Base-by-base conservation (phyloP, 140 eudicot genomes). In the Flaveria floridana region DNA sequence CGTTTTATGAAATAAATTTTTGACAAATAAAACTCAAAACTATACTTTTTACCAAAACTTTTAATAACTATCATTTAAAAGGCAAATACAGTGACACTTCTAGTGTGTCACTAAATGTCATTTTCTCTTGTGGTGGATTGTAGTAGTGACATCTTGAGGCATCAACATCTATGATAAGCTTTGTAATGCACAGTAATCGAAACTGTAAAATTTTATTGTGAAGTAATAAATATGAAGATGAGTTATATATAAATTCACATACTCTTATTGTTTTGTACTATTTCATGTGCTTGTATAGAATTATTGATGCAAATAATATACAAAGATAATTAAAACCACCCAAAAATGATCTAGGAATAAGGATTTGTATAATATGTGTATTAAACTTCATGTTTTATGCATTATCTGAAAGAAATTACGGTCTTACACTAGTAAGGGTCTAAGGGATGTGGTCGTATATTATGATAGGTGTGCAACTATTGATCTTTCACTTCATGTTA, bases 401-500 rank as follows among this genome's bases (percentile, higher is more conserved):
- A 37, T 85, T 93, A 28, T 86, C 94, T 81, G 97, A 91, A 69
- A 90, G 96, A 85, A 89, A 91, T 58, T 96, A 86, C 28, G 82
- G 91, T 46, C 20, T 93, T 28, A 52, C 84, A 7, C 96, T 96
- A 41, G 46, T 88, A 47, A 87, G n/a, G n/a, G n/a, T n/a, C n/a
- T n/a, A n/a, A n/a, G 71, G 78, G 94, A 93, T 44, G 93, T 88
- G 68, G 63, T 88, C 30, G 96, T 90, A n/a, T 90, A 88, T 78
- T 93, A 97, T 23, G 72, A 73, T 71, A 96, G 82, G n/a, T 93
- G 97, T 70, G 87, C 97, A 58, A 88, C 97, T 69, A 90, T 53
- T 81, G 91, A 93, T 82, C 89, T 93, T 70, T 96, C 99, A 0
- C 42, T 86, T 48, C 80, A 81, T 74, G 85, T 84, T 75, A 88